These are phyloP conservation scores for Irineochytrium annulatum DNA, from an alignment of 192 early-diverging fungal genomes.

Conservation along the genomic window DNA sequence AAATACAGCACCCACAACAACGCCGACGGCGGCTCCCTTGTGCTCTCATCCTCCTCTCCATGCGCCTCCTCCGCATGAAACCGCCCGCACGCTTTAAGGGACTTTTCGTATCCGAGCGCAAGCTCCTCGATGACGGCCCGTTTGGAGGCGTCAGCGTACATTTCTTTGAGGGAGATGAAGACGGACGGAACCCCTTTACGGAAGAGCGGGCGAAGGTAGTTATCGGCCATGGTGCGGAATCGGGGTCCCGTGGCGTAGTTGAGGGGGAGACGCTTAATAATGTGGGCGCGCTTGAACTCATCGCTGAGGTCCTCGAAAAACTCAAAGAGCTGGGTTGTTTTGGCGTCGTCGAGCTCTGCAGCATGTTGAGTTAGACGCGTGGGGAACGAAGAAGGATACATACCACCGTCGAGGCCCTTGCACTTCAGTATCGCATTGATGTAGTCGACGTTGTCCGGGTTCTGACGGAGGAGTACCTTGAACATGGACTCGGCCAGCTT, in stretches of 20 bases:
- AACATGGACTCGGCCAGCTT: conserved; percentile 75
- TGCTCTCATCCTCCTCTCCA: conserved; percentile 41
- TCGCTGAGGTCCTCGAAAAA: conserved; percentile 48
- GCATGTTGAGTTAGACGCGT: not conserved
- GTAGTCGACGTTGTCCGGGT: conserved; percentile 76
- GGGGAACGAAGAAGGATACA: not conserved
- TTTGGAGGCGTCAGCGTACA: conserved; percentile 69
- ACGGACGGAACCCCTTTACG: conserved; percentile 93
- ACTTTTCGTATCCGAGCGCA: conserved; percentile 56
- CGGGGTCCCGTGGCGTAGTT: conserved; percentile 63
- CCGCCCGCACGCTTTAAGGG: conserved; percentile 16
- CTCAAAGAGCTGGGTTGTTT: conserved; percentile 29
- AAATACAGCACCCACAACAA: conserved; percentile 89
- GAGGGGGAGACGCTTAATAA: conserved; percentile 72
- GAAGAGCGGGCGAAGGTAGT: conserved; percentile 66
- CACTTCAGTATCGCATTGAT: conserved; percentile 60
- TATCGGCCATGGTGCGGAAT: conserved; percentile 52
- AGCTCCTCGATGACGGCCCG: conserved; percentile 60
- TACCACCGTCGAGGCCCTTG: conserved; percentile 49
- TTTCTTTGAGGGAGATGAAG: conserved; percentile 74
- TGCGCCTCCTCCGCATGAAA: conserved; percentile 32
- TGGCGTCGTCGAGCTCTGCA: conserved; percentile 23
- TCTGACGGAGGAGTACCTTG: conserved; percentile 68
- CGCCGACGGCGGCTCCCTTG: conserved; percentile 70
- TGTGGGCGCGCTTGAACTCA: conserved; percentile 79